Evolutionary conservation across 1,284 basidiomycete genomes (phyloP), one percentile per base, ranked within the genome.

Genomic region (Sanghuangporus sanghuang): DNA sequence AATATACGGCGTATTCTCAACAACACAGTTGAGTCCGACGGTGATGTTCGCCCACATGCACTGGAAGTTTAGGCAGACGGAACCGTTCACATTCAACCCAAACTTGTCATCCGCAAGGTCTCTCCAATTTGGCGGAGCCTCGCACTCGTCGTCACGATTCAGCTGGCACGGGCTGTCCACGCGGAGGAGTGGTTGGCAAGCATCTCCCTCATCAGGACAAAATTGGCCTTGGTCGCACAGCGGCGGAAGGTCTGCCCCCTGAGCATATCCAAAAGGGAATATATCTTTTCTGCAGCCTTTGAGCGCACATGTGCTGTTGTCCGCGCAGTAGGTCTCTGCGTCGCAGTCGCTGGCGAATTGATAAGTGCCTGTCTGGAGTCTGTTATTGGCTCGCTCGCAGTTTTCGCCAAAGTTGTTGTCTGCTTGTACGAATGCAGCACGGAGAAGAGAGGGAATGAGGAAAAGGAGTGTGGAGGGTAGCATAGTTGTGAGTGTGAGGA

Each of bases 141-240:
- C 77, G 69, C 92, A 95, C 75, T 93, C 81, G 71, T 96, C 92
- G 74, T 96, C 94, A 60, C 93, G 85, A 73, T 95, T 90, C 64
- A 95, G 83, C 74, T 95, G 92, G 75, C 93, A 96, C 12, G 81
- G 70, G 66, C 84, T 86, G 35, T 82, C 87, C 0, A 92, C 83
- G 0, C 81, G 59, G 5, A 90, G 76, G 49, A 89, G 70, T 11
- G 75, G 68, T 71, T 88, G 82, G 76, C 93, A 96, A 2, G 74
- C 77, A 69, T 88, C 86, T 67, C 84, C 85, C 74, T 95, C 93
- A 71, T 96, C 93, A 1, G 93, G 93, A 74, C 93, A 96, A 75
- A 93, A 94, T 67, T 80, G 71, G 27, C 84, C 86, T 18, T 69
- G 68, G 2, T 75, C 73, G 70, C 93, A 95, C 66, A 85, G 79